Evolutionary conservation across 2,329 filamentous ascomycete genomes (phyloP), one percentile per base, ranked within the genome.

Genomic region (Fusarium liriodendri): DNA sequence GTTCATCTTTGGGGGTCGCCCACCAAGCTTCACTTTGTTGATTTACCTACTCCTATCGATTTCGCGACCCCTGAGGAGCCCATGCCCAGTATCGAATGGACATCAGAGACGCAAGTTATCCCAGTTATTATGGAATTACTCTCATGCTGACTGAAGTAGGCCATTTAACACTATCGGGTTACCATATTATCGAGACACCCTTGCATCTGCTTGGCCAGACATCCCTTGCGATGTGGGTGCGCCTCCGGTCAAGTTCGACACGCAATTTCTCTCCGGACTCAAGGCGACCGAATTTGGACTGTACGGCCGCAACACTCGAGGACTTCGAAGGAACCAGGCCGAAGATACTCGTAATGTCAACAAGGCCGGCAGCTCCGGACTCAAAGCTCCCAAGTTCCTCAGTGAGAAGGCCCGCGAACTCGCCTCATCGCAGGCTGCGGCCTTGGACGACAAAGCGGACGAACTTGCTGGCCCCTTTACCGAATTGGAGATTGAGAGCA

Each of bases 161-260:
- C 95, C 97, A 0, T 81, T 99, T 47, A 98, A 92, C 82, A 90
- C 91, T 37, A 87, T 98, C 61, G 97, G 97, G 13, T 93, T 99
- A 89, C 96, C 97, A 2, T 97, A 95, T 81, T 99, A 99, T 82
- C 91, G 95, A 71, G 96, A 98, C 71, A 87, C 89, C 16, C 88
- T 99, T 13, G 87, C 97, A 40, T 99, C 97, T 4, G 92, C 94
- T 40, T 98, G 96, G 95, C 95, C 97, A 68, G 94, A 96, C 79
- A 87, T 95, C 77, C 83, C 97, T 2, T 96, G 93, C 67, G 95
- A 98, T 80, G 89, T 97, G 42, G 96, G 96, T 38, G 94, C 94
- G 16, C 94, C 95, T 18, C 94, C 95, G 1, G 84, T 88, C 14
- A 94, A 92, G 70, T 88, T 95, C 62, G 95, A 98, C 73, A 85